Evolutionary conservation across 202 grass and related monocot genomes (phyloP).

Genomic region (Zoysia matrella): DNA sequence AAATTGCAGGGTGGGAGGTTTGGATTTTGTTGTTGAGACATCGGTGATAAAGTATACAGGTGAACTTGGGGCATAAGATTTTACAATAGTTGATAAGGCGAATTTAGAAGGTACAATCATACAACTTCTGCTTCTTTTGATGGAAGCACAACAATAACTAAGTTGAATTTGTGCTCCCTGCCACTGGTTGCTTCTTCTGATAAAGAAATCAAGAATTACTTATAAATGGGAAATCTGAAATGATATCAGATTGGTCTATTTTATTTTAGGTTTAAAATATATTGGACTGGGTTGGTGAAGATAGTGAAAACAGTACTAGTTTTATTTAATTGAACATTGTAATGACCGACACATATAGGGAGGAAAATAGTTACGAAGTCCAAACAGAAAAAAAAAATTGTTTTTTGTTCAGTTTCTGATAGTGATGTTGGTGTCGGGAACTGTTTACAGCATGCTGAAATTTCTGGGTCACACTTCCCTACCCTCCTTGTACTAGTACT

Average conservation of each 20-base stretch:
- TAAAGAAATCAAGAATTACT: not conserved
- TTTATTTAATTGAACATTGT: conserved; percentile 15
- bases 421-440: conserved; percentile 26
- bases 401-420: conserved; percentile 1
- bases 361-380: not conserved
- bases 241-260: conserved; percentile 3
- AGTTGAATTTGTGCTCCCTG: not conserved
- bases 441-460: conserved; percentile 36
- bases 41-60: not conserved
- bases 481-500: not conserved
- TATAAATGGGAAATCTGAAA: conserved; percentile 11
- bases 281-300: not conserved
- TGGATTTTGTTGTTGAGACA: not conserved
- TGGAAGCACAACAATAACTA: not conserved
- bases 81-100: no score
- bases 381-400: not conserved
- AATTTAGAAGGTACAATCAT: no score
- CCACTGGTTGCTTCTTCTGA: conserved; percentile 11
- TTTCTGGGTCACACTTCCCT: not conserved
- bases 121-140: not conserved
- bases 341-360: not conserved
- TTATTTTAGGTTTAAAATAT: no score
- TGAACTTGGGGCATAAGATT: no score
- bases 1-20: not conserved
- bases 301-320: conserved; percentile 9